Percentiles rank a stretch among this genome's conserved stretches.
These are phyloP conservation scores for Stemphylium lycopersici DNA, from an alignment of 2,329 filamentous ascomycete genomes.

Conservation along the genomic window DNA sequence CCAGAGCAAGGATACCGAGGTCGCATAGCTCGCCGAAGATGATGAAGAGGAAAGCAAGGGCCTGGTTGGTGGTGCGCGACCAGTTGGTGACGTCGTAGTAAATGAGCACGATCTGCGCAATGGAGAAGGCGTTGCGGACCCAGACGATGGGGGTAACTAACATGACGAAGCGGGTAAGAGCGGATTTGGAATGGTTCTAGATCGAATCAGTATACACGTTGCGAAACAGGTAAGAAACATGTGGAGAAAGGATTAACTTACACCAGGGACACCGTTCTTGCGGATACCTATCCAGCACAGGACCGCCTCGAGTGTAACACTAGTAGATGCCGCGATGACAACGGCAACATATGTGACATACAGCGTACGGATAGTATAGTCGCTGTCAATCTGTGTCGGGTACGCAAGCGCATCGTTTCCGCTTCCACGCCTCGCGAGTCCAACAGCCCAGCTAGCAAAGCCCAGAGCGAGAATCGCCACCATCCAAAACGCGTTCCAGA, in stretches of 20 bases:
- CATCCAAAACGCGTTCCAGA: slow-evolving; percentile 23
- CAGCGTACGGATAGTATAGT: slow-evolving; percentile 13
- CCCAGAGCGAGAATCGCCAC: slow-evolving; percentile 20
- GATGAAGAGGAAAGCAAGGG: slow-evolving; percentile 28
- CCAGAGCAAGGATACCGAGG: slow-evolving; percentile 16
- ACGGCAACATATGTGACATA: slow-evolving; percentile 18
- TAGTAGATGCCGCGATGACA: slow-evolving; percentile 17
- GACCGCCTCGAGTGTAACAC: slow-evolving; percentile 17
- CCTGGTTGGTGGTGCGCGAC: slow-evolving; percentile 25
- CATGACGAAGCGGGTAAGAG: slow-evolving; percentile 19
- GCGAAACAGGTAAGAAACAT: no score
- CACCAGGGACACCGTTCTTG: slow-evolving; percentile 20
- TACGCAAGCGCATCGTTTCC: slow-evolving; percentile 15
- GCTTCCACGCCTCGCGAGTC: slow-evolving; percentile 9
- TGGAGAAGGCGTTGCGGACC: slow-evolving; percentile 24
- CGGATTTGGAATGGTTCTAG: slow-evolving; percentile 6
- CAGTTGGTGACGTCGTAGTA: slow-evolving; percentile 19
- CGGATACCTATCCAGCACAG: slow-evolving; percentile 20
- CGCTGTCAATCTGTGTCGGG: not conserved
- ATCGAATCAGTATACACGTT: not conserved
- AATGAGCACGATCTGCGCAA: slow-evolving; percentile 22
- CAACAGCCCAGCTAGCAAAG: slow-evolving; percentile 23
- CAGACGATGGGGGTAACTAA: slow-evolving; percentile 21
- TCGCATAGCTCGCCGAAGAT: slow-evolving; percentile 25
- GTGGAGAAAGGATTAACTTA: not conserved